Evolutionary conservation across 2,329 filamentous ascomycete species (phyloP), one percentile per base, ranked within the genome.

Genomic region (Penicillium thymicola): DNA sequence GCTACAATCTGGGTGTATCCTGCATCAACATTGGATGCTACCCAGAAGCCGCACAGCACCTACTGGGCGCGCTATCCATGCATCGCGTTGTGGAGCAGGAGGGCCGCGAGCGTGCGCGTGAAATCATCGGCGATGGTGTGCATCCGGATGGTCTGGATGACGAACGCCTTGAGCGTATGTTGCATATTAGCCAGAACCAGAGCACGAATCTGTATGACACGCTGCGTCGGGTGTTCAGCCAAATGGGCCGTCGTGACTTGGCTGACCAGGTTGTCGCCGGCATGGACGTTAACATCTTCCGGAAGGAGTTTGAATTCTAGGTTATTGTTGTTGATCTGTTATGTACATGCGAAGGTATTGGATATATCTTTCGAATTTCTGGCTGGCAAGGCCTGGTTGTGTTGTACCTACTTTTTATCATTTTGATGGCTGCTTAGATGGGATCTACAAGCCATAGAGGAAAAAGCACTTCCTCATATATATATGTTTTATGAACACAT

Each of bases 21-120:
- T 97, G 94, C 75, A 97, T 99, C 75, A 97, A 97, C 76, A 96
- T 97, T 65, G 92, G 92, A 53, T 97, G 93, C 75, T 92, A 92
- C 72, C 88, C 90, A 16, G 90, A 97, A 77, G 94, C 94, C 0
- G 94, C 94, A 2, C 89, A 91, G 59, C 94, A 99, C 76, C 84
- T 99, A 55, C 84, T 99, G 14, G 90, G 92, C 3, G 93, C 94
- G 0, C 81, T 99, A 48, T 88, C 89, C 53, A 97, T 99, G 92
- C 94, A 99, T 80, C 92, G 94, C 73, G 87, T 92, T 7, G 91
- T 96, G 14, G 92, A 97, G 77, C 85, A 85, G 68, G 89, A 92
- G 70, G 92, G 91, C 5, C 84, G 90, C 56, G 88, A 90, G 70
- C 88, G 89, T 74, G 93, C 91, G 4, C 82, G 89, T 53, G 90